phyloP scores from a whole-genome alignment of 1,139 yeast genomes.

The Saccharomyces hybrid region DNA sequence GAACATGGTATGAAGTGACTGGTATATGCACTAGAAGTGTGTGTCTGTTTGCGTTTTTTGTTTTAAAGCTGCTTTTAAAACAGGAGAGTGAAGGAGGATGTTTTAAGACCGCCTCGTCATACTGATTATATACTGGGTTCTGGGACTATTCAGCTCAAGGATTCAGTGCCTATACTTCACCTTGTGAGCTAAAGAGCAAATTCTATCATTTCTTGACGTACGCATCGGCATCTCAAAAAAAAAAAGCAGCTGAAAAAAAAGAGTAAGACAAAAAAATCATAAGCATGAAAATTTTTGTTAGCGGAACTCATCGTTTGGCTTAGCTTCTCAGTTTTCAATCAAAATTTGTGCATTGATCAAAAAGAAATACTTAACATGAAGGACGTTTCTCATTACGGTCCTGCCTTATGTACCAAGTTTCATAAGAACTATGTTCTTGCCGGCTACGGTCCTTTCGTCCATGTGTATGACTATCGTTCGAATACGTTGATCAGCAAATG shows the following conservation, averaged over 20 bases:
- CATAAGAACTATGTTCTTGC: constrained; percentile 38
- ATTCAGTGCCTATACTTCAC: neutral
- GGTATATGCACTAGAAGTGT: too few species aligned
- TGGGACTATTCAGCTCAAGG: neutral
- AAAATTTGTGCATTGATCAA: neutral
- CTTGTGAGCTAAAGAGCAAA: neutral
- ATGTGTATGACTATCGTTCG: constrained; percentile 43
- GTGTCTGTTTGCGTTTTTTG: too few species aligned
- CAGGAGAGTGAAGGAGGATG: too few species aligned
- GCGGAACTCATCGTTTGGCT: neutral
- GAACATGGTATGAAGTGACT: too few species aligned
- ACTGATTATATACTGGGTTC: neutral
- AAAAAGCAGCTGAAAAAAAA: neutral
- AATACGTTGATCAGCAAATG: constrained; percentile 37
- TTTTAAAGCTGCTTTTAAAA: too few species aligned
- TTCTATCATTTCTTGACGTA: neutral
- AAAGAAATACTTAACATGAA: constrained; percentile 5
- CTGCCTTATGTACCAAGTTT: constrained; percentile 60
- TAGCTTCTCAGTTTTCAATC: neutral
- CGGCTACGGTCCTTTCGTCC: constrained; percentile 68
- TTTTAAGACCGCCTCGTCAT: too few species aligned
- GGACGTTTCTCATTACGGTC: constrained; percentile 43
- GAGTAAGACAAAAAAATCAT: neutral
- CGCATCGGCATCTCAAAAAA: neutral
- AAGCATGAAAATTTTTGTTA: neutral